A percentile compares a stretch with the other conserved stretches of the same genome.
Evolutionary conservation across 2,329 filamentous ascomycete species (phyloP).

Genomic region (Clarireedia sp.): DNA sequence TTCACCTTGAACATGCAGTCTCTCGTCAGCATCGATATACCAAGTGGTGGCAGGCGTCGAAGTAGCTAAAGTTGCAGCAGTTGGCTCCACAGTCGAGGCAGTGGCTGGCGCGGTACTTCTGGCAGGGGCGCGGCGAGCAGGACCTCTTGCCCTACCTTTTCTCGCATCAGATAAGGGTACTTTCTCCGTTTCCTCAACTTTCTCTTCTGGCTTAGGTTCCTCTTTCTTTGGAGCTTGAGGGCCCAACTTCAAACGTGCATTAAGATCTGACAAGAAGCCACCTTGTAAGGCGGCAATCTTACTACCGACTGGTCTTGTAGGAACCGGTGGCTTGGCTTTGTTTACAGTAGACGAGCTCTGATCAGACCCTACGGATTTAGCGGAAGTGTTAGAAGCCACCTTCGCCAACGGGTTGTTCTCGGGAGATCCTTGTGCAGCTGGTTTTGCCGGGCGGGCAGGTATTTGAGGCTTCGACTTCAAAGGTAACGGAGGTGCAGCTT

Average conservation of each 20-base stretch:
- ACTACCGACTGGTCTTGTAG: slow-evolving; percentile 65
- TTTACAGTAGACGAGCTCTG: slow-evolving; percentile 38
- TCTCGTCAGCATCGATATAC: slow-evolving; percentile 34
- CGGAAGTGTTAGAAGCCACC: slow-evolving; percentile 24
- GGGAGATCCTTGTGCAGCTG: slow-evolving; percentile 34
- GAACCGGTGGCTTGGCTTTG: slow-evolving; percentile 78
- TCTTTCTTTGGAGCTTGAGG: slow-evolving; percentile 74
- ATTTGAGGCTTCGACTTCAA: slow-evolving; percentile 51
- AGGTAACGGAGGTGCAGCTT: slow-evolving; percentile 32
- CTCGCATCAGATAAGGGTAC: slow-evolving; percentile 79
- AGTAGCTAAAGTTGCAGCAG: slow-evolving; percentile 18
- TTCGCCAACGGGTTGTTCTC: slow-evolving; percentile 26
- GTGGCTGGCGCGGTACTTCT: slow-evolving; percentile 30
- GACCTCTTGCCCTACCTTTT: slow-evolving; percentile 83
- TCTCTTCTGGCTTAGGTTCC: slow-evolving; percentile 49
- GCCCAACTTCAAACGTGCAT: slow-evolving; percentile 79
- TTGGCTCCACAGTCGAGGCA: slow-evolving; percentile 9
- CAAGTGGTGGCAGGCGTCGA: slow-evolving; percentile 32
- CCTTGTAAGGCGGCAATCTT: slow-evolving; percentile 90
- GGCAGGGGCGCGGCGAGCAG: slow-evolving; percentile 64
- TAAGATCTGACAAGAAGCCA: slow-evolving; percentile 87
- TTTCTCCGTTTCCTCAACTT: slow-evolving; percentile 57
- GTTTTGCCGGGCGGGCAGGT: slow-evolving; percentile 57
- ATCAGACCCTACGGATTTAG: slow-evolving; percentile 30
- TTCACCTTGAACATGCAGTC: slow-evolving; percentile 27